Conservation (phyloP, 306 rosid genomes). For the Delonix regia region DNA sequence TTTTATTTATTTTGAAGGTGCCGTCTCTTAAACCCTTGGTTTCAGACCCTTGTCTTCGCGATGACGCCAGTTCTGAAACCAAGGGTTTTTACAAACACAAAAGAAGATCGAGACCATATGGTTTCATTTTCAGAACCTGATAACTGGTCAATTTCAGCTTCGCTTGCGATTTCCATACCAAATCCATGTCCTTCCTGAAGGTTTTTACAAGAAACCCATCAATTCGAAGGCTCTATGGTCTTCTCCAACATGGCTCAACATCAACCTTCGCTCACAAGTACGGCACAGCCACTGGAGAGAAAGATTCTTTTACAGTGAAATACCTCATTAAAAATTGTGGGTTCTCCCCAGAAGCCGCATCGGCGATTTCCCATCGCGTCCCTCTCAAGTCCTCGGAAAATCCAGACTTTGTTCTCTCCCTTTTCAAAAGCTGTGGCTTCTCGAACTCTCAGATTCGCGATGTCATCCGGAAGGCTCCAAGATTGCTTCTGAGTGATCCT, state of each 20-base stretch:
- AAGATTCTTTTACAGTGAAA: conserved; percentile 28
- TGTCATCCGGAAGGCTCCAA: conserved; percentile 16
- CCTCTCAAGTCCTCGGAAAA: conserved; percentile 34
- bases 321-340: conserved; percentile 41
- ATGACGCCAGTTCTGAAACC: too few species aligned
- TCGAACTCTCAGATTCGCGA: neutral
- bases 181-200: neutral
- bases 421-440: conserved; percentile 26
- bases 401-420: conserved; percentile 26
- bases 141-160: neutral
- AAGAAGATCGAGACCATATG: neutral
- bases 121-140: neutral
- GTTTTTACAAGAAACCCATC: neutral
- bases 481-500: neutral
- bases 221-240: neutral
- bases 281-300: conserved; percentile 2
- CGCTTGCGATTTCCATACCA: neutral
- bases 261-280: neutral
- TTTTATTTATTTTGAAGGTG: too few species aligned
- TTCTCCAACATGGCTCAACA: neutral
- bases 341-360: conserved; percentile 37
- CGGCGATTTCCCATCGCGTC: conserved; percentile 25
- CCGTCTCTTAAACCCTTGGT: too few species aligned
- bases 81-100: neutral
- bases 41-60: too few species aligned